Evolutionary conservation across 2,329 filamentous ascomycete genomes (phyloP).

Genomic region (Colletotrichum salicis): DNA sequence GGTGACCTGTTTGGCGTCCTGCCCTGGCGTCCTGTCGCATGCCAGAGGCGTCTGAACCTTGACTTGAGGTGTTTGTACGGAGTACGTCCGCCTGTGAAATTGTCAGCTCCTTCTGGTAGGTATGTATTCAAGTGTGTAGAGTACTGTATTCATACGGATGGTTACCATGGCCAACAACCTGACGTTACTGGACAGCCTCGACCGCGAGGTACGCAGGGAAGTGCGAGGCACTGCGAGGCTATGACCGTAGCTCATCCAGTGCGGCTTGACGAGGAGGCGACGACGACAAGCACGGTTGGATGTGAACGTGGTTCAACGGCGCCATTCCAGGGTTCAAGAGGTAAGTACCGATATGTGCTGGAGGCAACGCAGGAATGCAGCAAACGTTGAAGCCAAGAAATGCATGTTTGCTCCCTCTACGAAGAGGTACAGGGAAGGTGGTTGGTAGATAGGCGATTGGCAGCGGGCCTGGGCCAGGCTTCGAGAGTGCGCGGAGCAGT

Average conservation of each 20-base stretch:
- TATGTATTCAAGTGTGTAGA: background rate
- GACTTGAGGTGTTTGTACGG: background rate
- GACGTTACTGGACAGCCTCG: no score
- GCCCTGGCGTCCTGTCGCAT: slow-evolving; percentile 26
- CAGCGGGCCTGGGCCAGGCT: slow-evolving; percentile 18
- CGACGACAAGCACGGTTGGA: background rate
- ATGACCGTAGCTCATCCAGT: background rate
- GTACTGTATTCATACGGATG: no score
- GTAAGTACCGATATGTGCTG: background rate
- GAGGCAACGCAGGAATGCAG: slow-evolving; percentile 18
- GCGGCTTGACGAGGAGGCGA: slow-evolving; percentile 4
- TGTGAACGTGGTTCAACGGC: slow-evolving; percentile 25
- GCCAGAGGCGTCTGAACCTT: slow-evolving; percentile 20
- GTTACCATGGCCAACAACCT: background rate
- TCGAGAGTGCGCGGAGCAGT: background rate
- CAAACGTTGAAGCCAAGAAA: slow-evolving; percentile 21
- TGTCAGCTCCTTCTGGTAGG: slow-evolving; percentile 1
- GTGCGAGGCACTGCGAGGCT: background rate
- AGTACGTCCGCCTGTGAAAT: background rate
- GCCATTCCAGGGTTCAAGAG: slow-evolving; percentile 1
- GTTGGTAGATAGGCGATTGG: background rate
- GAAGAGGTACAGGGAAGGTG: background rate
- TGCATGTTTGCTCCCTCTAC: slow-evolving; percentile 25
- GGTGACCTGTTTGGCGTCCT: slow-evolving; percentile 22
- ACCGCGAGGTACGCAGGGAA: background rate